phyloP scores from a whole-genome alignment of 164 flowering plant species.

The Aristolochia fimbriata region DNA sequence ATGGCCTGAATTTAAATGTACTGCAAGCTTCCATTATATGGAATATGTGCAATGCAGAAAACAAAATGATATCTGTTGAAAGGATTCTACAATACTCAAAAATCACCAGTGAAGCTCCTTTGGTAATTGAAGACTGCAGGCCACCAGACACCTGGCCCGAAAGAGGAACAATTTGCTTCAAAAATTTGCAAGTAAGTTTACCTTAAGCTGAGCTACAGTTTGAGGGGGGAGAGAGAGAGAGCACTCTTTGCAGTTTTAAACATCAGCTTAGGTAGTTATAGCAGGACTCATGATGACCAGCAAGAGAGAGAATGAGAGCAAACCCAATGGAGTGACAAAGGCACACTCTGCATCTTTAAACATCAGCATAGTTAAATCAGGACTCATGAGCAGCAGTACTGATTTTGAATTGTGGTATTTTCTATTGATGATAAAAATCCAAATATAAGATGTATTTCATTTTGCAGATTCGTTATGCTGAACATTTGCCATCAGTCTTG shows the following conservation, averaged over 20 bases:
- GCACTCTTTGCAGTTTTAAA: too few relatives aligned
- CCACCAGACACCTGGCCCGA: constrained; percentile 79
- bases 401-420: too few relatives aligned
- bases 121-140: constrained; percentile 52
- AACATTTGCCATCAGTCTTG: constrained; percentile 28
- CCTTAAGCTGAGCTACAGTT: background rate
- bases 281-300: too few relatives aligned
- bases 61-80: constrained; percentile 94
- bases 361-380: too few relatives aligned
- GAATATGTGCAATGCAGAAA: constrained; percentile 95
- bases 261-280: too few relatives aligned
- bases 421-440: too few relatives aligned
- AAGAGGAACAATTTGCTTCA: constrained; percentile 60
- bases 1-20: constrained; percentile 80
- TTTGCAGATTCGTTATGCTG: constrained; percentile 27
- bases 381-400: too few relatives aligned
- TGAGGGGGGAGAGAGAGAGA: too few relatives aligned
- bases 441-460: background rate
- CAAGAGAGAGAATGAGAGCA: too few relatives aligned
- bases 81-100: constrained; percentile 84
- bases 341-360: too few relatives aligned
- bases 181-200: constrained; percentile 50
- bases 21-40: constrained; percentile 85
- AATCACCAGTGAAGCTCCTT: constrained; percentile 70
- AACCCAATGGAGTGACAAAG: too few relatives aligned